Evolutionary conservation across 805 yeast genomes (phyloP).

Genomic region (Pichia deserticola): DNA sequence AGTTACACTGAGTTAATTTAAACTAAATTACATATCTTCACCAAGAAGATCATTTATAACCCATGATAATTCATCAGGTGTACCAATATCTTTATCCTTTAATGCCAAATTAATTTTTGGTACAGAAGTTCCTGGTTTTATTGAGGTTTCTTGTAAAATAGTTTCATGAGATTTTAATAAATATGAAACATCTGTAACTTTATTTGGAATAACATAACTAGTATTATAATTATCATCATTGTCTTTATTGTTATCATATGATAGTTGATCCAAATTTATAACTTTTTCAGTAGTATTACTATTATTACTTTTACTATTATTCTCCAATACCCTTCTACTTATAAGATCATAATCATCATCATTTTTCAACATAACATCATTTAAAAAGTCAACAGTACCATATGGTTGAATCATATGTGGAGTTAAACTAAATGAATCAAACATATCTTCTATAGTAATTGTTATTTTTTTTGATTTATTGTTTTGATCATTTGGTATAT

Average conservation of each 20-base stretch:
- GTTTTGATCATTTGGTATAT: too few relatives aligned
- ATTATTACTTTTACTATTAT: background rate
- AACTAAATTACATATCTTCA: constrained; percentile 9
- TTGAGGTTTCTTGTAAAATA: background rate
- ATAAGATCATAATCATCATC: constrained; percentile 39
- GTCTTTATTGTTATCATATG: background rate
- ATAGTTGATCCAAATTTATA: background rate
- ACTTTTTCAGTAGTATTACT: background rate
- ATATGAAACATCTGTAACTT: constrained; percentile 23
- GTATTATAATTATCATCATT: background rate
- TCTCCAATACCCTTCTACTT: constrained; percentile 2
- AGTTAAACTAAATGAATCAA: constrained; percentile 52
- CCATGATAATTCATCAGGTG: constrained; percentile 66
- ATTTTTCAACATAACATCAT: constrained; percentile 44
- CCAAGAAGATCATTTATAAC: constrained; percentile 54
- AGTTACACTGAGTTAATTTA: too few relatives aligned
- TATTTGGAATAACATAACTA: constrained; percentile 9
- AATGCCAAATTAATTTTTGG: constrained; percentile 17
- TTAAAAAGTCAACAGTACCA: constrained; percentile 49
- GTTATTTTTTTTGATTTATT: constrained; percentile 27
- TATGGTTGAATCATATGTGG: constrained; percentile 66
- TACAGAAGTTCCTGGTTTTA: background rate
- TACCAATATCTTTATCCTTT: constrained; percentile 25
- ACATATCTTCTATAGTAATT: constrained; percentile 59
- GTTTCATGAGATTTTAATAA: constrained; percentile 17